Evolutionary conservation across 805 yeast species (phyloP), one percentile per base, ranked within the genome.

Genomic region (Hanseniaspora thailandica): DNA sequence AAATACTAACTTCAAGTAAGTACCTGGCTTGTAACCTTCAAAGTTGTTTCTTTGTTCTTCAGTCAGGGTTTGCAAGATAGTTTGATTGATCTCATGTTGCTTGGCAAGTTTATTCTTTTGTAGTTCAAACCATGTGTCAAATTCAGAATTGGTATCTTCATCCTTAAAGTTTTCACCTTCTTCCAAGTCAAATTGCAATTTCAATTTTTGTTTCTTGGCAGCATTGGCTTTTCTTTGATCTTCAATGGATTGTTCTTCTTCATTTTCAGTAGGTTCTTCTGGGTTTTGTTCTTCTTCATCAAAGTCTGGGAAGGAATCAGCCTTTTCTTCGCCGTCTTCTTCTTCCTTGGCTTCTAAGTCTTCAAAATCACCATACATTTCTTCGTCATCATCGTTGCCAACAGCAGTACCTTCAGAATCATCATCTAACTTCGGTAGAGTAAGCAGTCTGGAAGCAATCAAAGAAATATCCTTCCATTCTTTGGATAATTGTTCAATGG

Each of bases 51-150:
- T 76, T 20, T 85, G 79, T n/a, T 76, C 84, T 12, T 71, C 73
- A 55, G 87, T 94, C 82, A 93, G 76, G 41, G 76, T 74, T 19
- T 79, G 82, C 54, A 78, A 74, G 65, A 83, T 89, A 9, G 86
- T 78, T 66, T 86, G 85, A 68, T 93, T 94, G 69, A 94, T 88
- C 57, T 90, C 97, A 57, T 86, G 71, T 70, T 93, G 98, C 66
- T 93, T 90, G 55, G 96, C 88, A 81, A 94, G 89, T 63, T 89
- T 90, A 56, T 95, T 94, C 71, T 93, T 93, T 67, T 93, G 97
- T 67, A 84, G 80, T 66, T 90, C 97, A 66, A 90, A 93, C 98
- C 98, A 93, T 0, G 96, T 88, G 61, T 90, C 97, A 54, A 86
- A 87, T 63, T 85, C 94, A 56, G 76, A 76, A 63, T 85, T 88